Base-by-base conservation (phyloP, 108 stramenopile genomes). In the Pseudonitzschia multistriata region DNA sequence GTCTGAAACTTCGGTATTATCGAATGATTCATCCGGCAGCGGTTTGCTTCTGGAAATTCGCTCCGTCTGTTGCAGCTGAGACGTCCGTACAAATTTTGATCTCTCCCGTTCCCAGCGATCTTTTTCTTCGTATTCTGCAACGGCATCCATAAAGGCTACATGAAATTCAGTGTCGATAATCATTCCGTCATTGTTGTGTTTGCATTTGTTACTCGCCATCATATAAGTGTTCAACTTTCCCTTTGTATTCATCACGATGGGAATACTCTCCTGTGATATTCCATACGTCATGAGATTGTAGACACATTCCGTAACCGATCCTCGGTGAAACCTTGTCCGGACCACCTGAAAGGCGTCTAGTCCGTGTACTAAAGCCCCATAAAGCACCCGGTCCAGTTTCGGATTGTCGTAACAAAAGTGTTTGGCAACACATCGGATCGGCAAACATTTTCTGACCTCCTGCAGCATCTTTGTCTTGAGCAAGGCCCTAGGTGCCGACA, bases 211-310 rank as follows among this genome's bases (percentile, higher is more conserved):
- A 39, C 37, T n/a, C 37, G 37, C 37, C 37, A 10, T n/a, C n/a
- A n/a, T n/a, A n/a, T n/a, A n/a, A n/a, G n/a, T n/a, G n/a, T n/a
- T n/a, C n/a, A n/a, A n/a, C n/a, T n/a, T 19, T 48, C 45, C 73
- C 66, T 27, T 67, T 53, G 7, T 28, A 15, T 31, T 10, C 37
- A 37, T 13, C 17, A 13, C 8, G 7, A 76, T 40, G 0, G 74
- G 74, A 7, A 76, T 31, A 10, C 5, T 27, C 5, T 40, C 36
- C 3, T 33, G 31, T 0, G 68, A 42, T 10, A 76, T 69, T 19
- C 74, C 74, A 31, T 49, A 76, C 1, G 62, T 2, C 49, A 65
- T 65, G 17, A 76, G 35, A 1, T 31, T 63, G 35, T 69, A 63
- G 35, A 67, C 6, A 33, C 68, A 69, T 28, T 76, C 74, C 21